Evolutionary conservation across 2,329 filamentous ascomycete species (phyloP).

Genomic region (Magnaporthiopsis rhizophila): DNA sequence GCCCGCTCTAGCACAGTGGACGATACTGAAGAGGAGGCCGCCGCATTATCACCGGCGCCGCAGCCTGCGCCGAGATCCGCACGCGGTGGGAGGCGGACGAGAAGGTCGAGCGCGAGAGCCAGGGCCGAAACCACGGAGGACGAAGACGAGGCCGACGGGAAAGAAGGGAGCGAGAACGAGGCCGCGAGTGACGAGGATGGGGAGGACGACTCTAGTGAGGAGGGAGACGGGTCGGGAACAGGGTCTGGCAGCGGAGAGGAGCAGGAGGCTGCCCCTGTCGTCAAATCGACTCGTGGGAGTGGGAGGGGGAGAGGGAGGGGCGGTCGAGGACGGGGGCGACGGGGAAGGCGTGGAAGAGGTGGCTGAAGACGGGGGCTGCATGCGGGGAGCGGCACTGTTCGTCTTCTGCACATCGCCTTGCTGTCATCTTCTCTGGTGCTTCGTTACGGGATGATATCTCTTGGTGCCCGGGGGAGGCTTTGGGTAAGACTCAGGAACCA

Average conservation of each 20-base stretch:
- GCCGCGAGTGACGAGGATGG: conserved; percentile 8
- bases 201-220: conserved; percentile 6
- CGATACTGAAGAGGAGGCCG: conserved; percentile 10
- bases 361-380: background rate
- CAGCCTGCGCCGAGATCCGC: conserved; percentile 7
- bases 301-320: conserved; percentile 9
- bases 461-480: too few species aligned
- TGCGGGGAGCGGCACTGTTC: too few species aligned
- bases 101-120: conserved; percentile 7
- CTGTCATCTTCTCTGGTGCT: too few species aligned
- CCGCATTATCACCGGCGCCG: conserved; percentile 2
- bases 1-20: conserved; percentile 9
- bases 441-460: too few species aligned
- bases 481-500: too few species aligned
- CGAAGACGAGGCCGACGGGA: conserved; percentile 1
- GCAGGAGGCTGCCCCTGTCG: background rate
- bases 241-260: conserved; percentile 10
- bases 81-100: conserved; percentile 8
- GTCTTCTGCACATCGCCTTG: too few species aligned
- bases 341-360: conserved; percentile 9
- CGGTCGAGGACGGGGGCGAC: conserved; percentile 9
- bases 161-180: conserved; percentile 2
- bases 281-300: conserved; percentile 7
- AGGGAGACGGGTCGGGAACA: conserved; percentile 5
- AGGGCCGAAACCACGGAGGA: conserved; percentile 3